Percentiles rank a stretch among this genome's conserved stretches.
These are phyloP conservation scores for Ceratocystis albifundus DNA, from an alignment of 2,329 filamentous ascomycete genomes.

Conservation along the genomic window DNA sequence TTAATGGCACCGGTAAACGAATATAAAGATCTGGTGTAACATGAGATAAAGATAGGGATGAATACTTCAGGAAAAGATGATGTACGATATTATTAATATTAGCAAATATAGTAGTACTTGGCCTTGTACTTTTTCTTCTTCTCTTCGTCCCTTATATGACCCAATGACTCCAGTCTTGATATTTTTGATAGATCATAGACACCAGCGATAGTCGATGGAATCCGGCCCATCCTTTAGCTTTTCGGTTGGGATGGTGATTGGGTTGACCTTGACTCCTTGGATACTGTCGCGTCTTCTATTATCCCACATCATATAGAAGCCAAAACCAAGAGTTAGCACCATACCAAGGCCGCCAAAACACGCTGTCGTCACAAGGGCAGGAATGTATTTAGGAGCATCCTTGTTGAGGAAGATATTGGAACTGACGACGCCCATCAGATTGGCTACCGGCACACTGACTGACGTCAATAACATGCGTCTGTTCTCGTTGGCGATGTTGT, in stretches of 20 bases:
- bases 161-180: slow-evolving; percentile 28
- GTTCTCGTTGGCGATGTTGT: slow-evolving; percentile 69
- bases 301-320: slow-evolving; percentile 49
- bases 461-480: slow-evolving; percentile 58
- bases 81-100: neutral
- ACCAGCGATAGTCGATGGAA: slow-evolving; percentile 41
- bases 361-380: slow-evolving; percentile 53
- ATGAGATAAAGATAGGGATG: neutral
- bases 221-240: slow-evolving; percentile 39
- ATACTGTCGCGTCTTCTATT: slow-evolving; percentile 42
- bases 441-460: slow-evolving; percentile 62
- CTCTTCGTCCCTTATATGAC: too few species aligned
- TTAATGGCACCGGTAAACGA: neutral
- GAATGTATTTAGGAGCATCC: slow-evolving; percentile 56
- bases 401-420: slow-evolving; percentile 56
- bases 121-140: too few species aligned
- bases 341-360: slow-evolving; percentile 52
- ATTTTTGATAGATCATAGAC: slow-evolving; percentile 41
- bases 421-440: slow-evolving; percentile 61
- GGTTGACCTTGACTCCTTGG: slow-evolving; percentile 40
- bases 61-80: neutral
- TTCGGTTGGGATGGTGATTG: slow-evolving; percentile 40
- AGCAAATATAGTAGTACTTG: neutral
- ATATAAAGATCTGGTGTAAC: neutral
- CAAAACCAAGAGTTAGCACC: slow-evolving; percentile 43